Conservation (phyloP, 805 yeast genomes). For the Nakazawaea laoshanensis region DNA sequence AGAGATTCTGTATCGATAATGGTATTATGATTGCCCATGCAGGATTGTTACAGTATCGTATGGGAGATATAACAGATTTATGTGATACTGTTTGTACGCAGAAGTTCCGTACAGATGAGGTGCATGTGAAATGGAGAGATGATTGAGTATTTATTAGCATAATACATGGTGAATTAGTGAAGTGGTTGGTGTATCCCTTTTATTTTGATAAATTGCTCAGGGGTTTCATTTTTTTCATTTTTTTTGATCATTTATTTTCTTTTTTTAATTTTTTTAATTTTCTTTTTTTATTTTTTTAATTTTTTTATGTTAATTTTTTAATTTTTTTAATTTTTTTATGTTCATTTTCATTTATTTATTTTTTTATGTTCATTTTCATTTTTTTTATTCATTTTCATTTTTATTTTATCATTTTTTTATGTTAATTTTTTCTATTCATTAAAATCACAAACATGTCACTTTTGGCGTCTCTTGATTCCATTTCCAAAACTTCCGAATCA, state of each 20-base stretch:
- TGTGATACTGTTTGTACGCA: slow-evolving; percentile 83
- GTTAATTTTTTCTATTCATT: slow-evolving; percentile 2
- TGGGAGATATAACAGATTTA: slow-evolving; percentile 59
- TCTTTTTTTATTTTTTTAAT: no score
- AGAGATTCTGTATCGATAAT: slow-evolving; percentile 92
- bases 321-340: no score
- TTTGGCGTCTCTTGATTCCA: slow-evolving; percentile 21
- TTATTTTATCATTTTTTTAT: slow-evolving; percentile 1
- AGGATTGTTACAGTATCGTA: slow-evolving; percentile 77
- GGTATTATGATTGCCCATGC: slow-evolving; percentile 99
- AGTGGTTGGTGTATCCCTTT: no score
- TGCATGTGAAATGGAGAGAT: slow-evolving; percentile 83
- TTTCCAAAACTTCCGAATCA: slow-evolving; percentile 31
- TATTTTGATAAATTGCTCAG: no score
- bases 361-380: no score
- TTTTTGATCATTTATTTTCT: no score
- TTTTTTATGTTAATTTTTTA: no score
- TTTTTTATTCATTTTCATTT: no score
- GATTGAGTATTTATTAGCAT: slow-evolving; percentile 19
- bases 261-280: no score
- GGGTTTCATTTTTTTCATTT: no score
- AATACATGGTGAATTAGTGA: background rate
- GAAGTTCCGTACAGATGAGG: slow-evolving; percentile 92
- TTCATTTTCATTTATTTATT: no score
- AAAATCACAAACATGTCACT: slow-evolving; percentile 9